Evolutionary conservation across 768 basidiomycete species (phyloP), one percentile per base, ranked within the genome.

Genomic region (Hydnum rufescens): DNA sequence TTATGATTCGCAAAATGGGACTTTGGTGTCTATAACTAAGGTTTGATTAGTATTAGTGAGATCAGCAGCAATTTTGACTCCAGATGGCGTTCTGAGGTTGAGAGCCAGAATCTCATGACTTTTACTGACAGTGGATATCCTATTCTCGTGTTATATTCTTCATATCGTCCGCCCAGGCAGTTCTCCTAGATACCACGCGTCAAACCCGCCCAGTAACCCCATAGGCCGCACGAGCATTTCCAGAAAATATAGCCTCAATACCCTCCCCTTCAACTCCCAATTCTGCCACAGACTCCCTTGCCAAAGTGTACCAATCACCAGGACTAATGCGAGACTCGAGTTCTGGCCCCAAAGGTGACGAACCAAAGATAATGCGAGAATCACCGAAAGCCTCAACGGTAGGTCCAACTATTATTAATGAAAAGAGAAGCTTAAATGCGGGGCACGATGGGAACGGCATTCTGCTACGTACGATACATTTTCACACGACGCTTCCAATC

Each of bases 381-480:
- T 75, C 83, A 4, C 86, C 86, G 62, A 88, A 88, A 2, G 86
- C 86, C 62, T 89, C 86, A 56, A 87, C 66, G 32, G 80, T 79
- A 16, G 82, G 86, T 4, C 77, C 80, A 57, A 88, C 85, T 89
- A 18, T 32, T 3, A 13, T 39, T 13, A 39, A 22, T 3, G 46
- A 28, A 6, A 52, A 43, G 32, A 47, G 57, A 28, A 28, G 58
- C n/a, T 22, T 25, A 28, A 44, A 23, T 28, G 19, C 18, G 39
- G 36, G 25, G 29, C 32, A 22, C 22, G 34, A 42, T n/a, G 29
- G 32, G 42, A 53, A 13, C 47, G 49, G 32, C 77, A n/a, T n/a
- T n/a, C n/a, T n/a, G n/a, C n/a, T n/a, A 58, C 84, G 67, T 60
- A 88, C 85, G 67, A 66, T 84, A 88, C 75, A 88, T 82, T 69